Evolutionary conservation across 139 green algal genomes (phyloP).

Genomic region (Chlorella sorokiniana): DNA sequence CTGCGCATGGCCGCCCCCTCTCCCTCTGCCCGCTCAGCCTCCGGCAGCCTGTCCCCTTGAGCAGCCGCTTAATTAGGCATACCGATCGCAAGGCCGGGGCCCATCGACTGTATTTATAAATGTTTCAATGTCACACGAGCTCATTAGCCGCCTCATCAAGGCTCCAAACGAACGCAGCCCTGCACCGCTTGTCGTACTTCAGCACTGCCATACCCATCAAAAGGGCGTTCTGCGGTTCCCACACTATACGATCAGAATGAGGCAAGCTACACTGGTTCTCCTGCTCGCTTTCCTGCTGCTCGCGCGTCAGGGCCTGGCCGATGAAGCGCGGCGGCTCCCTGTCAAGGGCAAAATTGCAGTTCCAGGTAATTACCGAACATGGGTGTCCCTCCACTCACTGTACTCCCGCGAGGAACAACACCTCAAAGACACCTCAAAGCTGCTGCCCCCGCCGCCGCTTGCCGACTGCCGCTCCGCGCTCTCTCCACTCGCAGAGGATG

Average conservation of each 20-base stretch:
- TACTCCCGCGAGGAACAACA: too few relatives aligned
- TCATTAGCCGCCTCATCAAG: too few relatives aligned
- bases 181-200: too few relatives aligned
- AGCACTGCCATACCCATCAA: too few relatives aligned
- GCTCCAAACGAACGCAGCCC: too few relatives aligned
- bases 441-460: not conserved
- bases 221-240: too few relatives aligned
- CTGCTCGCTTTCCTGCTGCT: not conserved
- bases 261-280: not conserved
- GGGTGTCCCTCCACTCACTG: too few relatives aligned
- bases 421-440: not conserved
- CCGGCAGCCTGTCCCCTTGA: not conserved
- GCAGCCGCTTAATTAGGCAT: too few relatives aligned
- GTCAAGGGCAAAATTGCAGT: slow-evolving; percentile 3
- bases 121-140: too few relatives aligned
- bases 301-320: not conserved
- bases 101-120: too few relatives aligned
- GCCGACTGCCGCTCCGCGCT: not conserved
- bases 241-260: too few relatives aligned
- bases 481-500: not conserved
- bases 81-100: too few relatives aligned
- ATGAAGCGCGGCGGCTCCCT: not conserved
- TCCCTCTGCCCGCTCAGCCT: not conserved
- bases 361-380: not conserved
- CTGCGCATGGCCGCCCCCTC: not conserved